These are phyloP conservation scores for Brachypodium distachyon DNA, from an alignment of 202 grass and related monocot genomes.

Conservation along the genomic window DNA sequence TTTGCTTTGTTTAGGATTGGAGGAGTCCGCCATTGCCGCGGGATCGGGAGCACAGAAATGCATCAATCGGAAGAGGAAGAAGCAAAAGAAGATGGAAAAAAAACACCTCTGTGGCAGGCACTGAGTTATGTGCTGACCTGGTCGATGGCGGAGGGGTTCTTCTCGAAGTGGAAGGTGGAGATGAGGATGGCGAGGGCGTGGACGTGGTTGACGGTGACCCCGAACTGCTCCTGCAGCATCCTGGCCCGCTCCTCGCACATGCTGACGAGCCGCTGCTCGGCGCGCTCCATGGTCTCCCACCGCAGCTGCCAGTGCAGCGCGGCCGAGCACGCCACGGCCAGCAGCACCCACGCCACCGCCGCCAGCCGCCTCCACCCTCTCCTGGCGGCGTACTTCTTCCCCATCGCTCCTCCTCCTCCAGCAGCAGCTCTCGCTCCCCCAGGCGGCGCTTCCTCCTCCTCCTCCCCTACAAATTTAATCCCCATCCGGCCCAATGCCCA, in stretches of 20 bases:
- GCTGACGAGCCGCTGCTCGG: slow-evolving; percentile 60
- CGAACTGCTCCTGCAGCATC: slow-evolving; percentile 98
- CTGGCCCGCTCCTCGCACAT: slow-evolving; percentile 96
- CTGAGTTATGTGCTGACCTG: slow-evolving; percentile 20
- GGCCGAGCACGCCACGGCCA: slow-evolving; percentile 34
- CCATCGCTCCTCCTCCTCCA: not conserved
- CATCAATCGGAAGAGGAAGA: not conserved
- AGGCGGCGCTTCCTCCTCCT: not conserved
- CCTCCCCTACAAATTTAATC: not conserved
- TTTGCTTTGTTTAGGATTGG: slow-evolving; percentile 6
- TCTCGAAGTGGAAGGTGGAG: slow-evolving; percentile 89
- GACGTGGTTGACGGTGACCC: slow-evolving; percentile 88
- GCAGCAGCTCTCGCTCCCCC: no score
- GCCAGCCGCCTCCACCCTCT: slow-evolving; percentile 10
- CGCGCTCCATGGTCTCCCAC: slow-evolving; percentile 54
- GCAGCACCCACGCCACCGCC: slow-evolving; percentile 19
- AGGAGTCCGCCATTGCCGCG: not conserved
- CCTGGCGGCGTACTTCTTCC: not conserved
- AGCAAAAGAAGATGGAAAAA: no score
- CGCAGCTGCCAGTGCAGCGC: slow-evolving; percentile 49
- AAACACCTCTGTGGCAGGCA: no score
- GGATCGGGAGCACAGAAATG: not conserved
- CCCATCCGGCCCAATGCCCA: slow-evolving; percentile 14
- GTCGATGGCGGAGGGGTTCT: slow-evolving; percentile 65
- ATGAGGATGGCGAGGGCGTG: slow-evolving; percentile 82